Evolutionary conservation across 164 flowering plant species (phyloP).

Genomic region (Macadamia integrifolia): DNA sequence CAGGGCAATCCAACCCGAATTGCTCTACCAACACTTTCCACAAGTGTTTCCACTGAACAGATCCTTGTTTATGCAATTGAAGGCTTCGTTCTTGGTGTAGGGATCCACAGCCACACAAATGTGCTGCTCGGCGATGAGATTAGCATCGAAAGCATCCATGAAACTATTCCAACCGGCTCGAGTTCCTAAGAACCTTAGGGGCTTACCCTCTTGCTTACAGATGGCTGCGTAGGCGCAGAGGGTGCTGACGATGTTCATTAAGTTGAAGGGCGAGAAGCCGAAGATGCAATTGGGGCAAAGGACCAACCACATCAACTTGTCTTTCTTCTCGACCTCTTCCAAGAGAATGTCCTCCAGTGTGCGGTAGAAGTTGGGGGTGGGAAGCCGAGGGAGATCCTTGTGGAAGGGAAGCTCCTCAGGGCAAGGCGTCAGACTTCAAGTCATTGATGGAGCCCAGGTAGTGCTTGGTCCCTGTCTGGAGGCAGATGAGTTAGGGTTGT

Average conservation of each 20-base stretch:
- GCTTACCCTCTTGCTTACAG: conserved; percentile 56
- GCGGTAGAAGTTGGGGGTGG: conserved; percentile 56
- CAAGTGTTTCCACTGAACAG: conserved; percentile 79
- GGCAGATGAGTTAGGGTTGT: conserved; percentile 33
- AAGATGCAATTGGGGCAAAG: conserved; percentile 54
- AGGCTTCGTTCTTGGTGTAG: conserved; percentile 67
- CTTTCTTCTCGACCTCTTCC: conserved; percentile 42
- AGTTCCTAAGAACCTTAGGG: conserved; percentile 54
- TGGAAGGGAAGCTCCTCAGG: conserved; percentile 62
- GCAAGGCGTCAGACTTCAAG: conserved; percentile 17
- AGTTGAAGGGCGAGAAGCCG: conserved; percentile 70
- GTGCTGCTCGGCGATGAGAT: conserved; percentile 79
- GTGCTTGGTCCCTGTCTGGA: conserved; percentile 68
- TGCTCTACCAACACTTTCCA: conserved; percentile 72
- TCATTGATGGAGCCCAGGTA: conserved; percentile 52
- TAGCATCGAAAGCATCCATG: conserved; percentile 56
- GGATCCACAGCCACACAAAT: conserved; percentile 85
- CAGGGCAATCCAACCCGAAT: conserved; percentile 52
- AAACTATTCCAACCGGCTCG: conserved; percentile 53
- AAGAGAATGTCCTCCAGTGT: conserved; percentile 52
- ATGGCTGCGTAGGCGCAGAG: conserved; percentile 72
- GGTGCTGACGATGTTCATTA: conserved; percentile 60
- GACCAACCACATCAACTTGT: conserved; percentile 62
- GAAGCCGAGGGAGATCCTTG: conserved; percentile 62
- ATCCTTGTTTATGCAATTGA: conserved; percentile 69